Conservation (phyloP, 2,329 filamentous ascomycete genomes). For the Paecilomyces variotii region DNA sequence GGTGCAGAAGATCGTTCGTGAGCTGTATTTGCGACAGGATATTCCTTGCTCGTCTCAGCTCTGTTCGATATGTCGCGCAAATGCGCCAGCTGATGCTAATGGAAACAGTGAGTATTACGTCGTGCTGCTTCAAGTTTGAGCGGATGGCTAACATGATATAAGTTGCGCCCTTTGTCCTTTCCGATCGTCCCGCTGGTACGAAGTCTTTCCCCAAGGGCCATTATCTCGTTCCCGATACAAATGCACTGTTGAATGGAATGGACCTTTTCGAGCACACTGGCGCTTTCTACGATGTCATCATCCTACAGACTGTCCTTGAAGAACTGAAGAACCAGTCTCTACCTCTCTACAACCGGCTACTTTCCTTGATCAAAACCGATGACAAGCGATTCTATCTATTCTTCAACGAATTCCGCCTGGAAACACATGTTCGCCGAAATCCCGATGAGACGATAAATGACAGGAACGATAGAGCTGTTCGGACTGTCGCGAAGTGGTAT, state of each 20-base stretch:
- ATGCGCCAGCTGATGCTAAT: constrained; percentile 69
- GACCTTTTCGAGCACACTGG: constrained; percentile 89
- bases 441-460: constrained; percentile 87
- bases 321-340: constrained; percentile 90
- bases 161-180: constrained; percentile 76
- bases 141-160: constrained; percentile 30
- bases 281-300: constrained; percentile 92
- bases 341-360: constrained; percentile 87
- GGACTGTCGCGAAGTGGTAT: constrained; percentile 85
- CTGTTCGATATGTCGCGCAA: constrained; percentile 66
- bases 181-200: constrained; percentile 77
- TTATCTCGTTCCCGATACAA: constrained; percentile 93
- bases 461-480: constrained; percentile 86
- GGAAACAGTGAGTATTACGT: constrained; percentile 55
- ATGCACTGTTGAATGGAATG: constrained; percentile 91
- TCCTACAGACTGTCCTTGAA: constrained; percentile 92
- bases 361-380: constrained; percentile 86
- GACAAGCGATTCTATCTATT: constrained; percentile 98
- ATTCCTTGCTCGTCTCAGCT: constrained; percentile 94
- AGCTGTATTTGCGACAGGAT: constrained; percentile 91
- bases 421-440: constrained; percentile 74
- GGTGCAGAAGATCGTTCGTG: constrained; percentile 96
- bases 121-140: not conserved
- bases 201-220: constrained; percentile 77
- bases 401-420: constrained; percentile 94